Evolutionary conservation across 148 eudicot species (phyloP).

Genomic region (Cornus kousa): DNA sequence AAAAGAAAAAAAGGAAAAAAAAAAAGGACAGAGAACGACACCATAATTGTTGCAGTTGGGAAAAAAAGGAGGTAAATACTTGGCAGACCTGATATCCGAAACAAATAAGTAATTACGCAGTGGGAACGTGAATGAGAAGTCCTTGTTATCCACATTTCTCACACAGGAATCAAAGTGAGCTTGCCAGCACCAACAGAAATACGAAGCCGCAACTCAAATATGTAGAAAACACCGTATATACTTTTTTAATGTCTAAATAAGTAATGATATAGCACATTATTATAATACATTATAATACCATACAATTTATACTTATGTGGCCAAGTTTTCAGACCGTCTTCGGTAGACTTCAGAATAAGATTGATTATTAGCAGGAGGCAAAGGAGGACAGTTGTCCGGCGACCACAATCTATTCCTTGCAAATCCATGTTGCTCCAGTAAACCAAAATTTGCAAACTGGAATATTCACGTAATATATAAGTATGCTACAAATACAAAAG

Average conservation of each 20-base stretch:
- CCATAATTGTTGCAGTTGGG: too few species aligned
- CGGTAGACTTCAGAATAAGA: slow-evolving; percentile 62
- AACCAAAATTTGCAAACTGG: slow-evolving; percentile 76
- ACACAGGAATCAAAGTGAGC: slow-evolving; percentile 77
- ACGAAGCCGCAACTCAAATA: slow-evolving; percentile 78
- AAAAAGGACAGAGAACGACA: too few species aligned
- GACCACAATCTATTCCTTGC: slow-evolving; percentile 84
- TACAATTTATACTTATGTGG: slow-evolving; percentile 46
- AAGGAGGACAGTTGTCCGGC: slow-evolving; percentile 63
- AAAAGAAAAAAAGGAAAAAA: too few species aligned
- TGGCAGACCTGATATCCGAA: slow-evolving; percentile 75
- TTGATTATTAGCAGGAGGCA: slow-evolving; percentile 54
- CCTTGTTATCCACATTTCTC: slow-evolving; percentile 67
- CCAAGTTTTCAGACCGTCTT: slow-evolving; percentile 73
- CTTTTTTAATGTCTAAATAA: neutral
- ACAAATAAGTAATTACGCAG: slow-evolving; percentile 64
- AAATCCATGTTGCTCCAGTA: slow-evolving; percentile 82
- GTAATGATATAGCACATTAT: neutral
- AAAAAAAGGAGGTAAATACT: neutral
- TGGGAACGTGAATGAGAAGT: slow-evolving; percentile 72
- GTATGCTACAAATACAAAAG: slow-evolving; percentile 4
- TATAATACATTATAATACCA: neutral
- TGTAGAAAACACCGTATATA: slow-evolving; percentile 20
- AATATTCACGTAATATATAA: slow-evolving; percentile 24
- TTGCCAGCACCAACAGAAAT: slow-evolving; percentile 59